phyloP scores from a whole-genome alignment of 805 yeast genomes.

The Starmerella cellae region DNA sequence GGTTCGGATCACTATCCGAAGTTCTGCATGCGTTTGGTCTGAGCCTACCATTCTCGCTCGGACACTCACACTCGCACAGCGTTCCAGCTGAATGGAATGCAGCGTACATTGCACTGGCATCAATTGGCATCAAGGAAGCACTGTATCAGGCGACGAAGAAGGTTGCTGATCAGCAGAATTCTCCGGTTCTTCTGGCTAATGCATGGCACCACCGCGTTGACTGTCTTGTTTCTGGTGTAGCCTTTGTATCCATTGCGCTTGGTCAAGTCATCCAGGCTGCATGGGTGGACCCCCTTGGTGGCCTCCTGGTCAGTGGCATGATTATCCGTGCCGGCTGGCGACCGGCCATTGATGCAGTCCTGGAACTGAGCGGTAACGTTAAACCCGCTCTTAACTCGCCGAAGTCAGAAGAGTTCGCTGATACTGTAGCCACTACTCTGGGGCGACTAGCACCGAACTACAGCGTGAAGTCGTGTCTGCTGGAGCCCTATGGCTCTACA shows the following conservation, averaged over 20 bases:
- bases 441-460: slow-evolving; percentile 14
- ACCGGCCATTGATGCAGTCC: slow-evolving; percentile 55
- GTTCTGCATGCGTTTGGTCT: slow-evolving; percentile 18
- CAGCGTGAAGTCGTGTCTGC: slow-evolving; percentile 9
- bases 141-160: slow-evolving; percentile 69
- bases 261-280: slow-evolving; percentile 65
- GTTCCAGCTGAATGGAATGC: slow-evolving; percentile 68
- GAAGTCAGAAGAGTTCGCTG: slow-evolving; percentile 12
- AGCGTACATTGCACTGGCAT: slow-evolving; percentile 89
- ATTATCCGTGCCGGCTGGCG: slow-evolving; percentile 74
- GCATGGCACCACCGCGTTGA: slow-evolving; percentile 99
- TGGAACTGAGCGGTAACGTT: slow-evolving; percentile 59
- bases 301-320: slow-evolving; percentile 66
- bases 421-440: slow-evolving; percentile 3
- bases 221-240: slow-evolving; percentile 80
- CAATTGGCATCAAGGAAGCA: slow-evolving; percentile 79
- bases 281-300: slow-evolving; percentile 90
- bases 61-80: slow-evolving; percentile 22
- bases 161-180: slow-evolving; percentile 63
- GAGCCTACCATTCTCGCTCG: slow-evolving; percentile 28
- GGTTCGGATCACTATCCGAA: slow-evolving; percentile 59
- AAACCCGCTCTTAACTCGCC: slow-evolving; percentile 15
- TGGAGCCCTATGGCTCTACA: slow-evolving; percentile 23
- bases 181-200: slow-evolving; percentile 85
- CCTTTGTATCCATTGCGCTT: slow-evolving; percentile 72